phyloP scores from a whole-genome alignment of 2,329 filamentous ascomycete genomes.

The Cryphonectria radicalis region DNA sequence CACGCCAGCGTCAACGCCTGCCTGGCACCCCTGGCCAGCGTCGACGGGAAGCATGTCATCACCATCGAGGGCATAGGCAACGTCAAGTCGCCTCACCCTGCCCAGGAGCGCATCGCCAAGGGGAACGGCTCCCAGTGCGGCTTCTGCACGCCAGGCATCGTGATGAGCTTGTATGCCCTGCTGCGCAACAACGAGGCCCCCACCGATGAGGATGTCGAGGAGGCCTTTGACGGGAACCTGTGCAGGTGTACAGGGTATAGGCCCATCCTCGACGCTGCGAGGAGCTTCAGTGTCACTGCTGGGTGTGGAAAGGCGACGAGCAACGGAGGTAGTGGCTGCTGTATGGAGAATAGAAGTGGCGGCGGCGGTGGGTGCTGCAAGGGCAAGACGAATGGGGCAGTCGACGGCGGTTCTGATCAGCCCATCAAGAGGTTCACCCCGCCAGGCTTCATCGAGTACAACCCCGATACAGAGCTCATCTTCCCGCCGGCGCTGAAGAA shows the following conservation, averaged over 20 bases:
- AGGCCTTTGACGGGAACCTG: constrained; percentile 95
- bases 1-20: constrained; percentile 98
- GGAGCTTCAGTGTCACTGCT: constrained; percentile 74
- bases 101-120: constrained; percentile 89
- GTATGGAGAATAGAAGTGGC: constrained; percentile 67
- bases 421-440: constrained; percentile 74
- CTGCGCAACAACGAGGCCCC: constrained; percentile 82
- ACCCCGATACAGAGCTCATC: constrained; percentile 91
- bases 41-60: constrained; percentile 98
- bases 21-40: constrained; percentile 85
- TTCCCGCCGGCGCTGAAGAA: constrained; percentile 87
- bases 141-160: constrained; percentile 96
- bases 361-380: constrained; percentile 72
- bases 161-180: constrained; percentile 95
- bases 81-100: constrained; percentile 82
- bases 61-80: constrained; percentile 96
- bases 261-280: constrained; percentile 90
- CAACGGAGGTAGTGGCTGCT: constrained; percentile 65
- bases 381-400: constrained; percentile 43
- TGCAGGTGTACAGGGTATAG: constrained; percentile 96
- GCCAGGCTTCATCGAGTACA: constrained; percentile 92
- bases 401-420: constrained; percentile 53
- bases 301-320: constrained; percentile 54
- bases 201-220: constrained; percentile 82
- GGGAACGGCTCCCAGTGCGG: constrained; percentile 90